These are phyloP conservation scores for Mycena rebaudengoi DNA, from an alignment of 768 basidiomycete genomes.

Conservation along the genomic window DNA sequence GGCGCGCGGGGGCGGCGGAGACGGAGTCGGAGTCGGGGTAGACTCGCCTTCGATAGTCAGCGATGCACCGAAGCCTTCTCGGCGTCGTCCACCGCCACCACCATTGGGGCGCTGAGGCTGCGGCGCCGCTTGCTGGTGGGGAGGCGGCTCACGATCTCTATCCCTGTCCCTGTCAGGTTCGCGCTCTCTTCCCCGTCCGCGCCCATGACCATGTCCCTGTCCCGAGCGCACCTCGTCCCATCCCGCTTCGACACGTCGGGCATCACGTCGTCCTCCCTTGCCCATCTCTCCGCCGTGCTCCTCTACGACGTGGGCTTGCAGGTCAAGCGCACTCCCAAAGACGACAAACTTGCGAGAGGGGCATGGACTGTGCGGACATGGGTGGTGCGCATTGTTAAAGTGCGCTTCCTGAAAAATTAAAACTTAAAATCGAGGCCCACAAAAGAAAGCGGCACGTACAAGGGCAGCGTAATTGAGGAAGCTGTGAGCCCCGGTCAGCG, in stretches of 20 bases:
- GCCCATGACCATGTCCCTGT: slow-evolving; percentile 48
- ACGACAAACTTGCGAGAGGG: slow-evolving; percentile 94
- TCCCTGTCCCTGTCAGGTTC: slow-evolving; percentile 60
- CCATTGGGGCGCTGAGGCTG: slow-evolving; percentile 36
- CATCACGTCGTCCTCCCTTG: slow-evolving; percentile 72
- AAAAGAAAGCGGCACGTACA: slow-evolving; percentile 47
- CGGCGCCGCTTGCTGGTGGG: slow-evolving; percentile 33
- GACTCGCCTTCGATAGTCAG: slow-evolving; percentile 55
- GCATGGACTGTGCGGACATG: slow-evolving; percentile 79
- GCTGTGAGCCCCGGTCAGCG: slow-evolving; percentile 46
- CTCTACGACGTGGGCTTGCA: slow-evolving; percentile 91
- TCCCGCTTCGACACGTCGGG: slow-evolving; percentile 73
- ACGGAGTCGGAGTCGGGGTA: slow-evolving; percentile 40
- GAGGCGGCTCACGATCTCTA: slow-evolving; percentile 44
- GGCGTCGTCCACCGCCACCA: slow-evolving; percentile 53
- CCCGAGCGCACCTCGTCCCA: slow-evolving; percentile 67
- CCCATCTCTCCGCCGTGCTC: slow-evolving; percentile 82
- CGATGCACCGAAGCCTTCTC: slow-evolving; percentile 69
- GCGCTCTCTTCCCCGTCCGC: slow-evolving; percentile 60
- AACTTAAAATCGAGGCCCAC: slow-evolving; percentile 7
- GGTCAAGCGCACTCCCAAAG: slow-evolving; percentile 86
- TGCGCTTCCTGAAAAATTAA: slow-evolving; percentile 69
- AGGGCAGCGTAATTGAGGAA: slow-evolving; percentile 83
- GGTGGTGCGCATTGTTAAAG: slow-evolving; percentile 78
- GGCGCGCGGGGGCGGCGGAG: slow-evolving; percentile 49